Evolutionary conservation across 2,329 filamentous ascomycete genomes (phyloP), one percentile per base, ranked within the genome.

Genomic region (Juglanconis oblonga): DNA sequence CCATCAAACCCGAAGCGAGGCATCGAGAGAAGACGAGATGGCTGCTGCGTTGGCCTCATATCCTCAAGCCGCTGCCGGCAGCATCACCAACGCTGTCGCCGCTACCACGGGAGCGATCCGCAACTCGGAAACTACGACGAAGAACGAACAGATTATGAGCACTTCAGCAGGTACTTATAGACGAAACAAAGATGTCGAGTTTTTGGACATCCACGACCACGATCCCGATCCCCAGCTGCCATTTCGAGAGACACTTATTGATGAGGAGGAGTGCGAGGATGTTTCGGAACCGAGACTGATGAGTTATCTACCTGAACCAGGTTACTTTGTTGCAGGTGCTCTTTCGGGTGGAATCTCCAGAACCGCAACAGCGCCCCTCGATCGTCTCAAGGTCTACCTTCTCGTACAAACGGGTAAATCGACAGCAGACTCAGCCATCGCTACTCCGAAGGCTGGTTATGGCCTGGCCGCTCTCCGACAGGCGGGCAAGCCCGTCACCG

Each of bases 291-390:
- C 72, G 72, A 79, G 74, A 79, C 84, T 88, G 80, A 87, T 84
- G 74, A 79, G 81, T 73, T 82, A 89, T 81, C 81, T 92, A 75
- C 91, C 90, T 75, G 85, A 92, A 86, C 83, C 89, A 96, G 95
- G 95, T 84, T 99, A 98, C 79, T 99, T 98, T 77, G 77, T 96
- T 78, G 95, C 95, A 74, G 95, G 95, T 81, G 95, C 92, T 75
- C 82, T 96, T 73, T 92, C 94, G 73, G 95, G 95, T 73, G 94
- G 92, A 74, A 88, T 97, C 69, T 98, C 94, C 72, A 89, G 95
- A 72, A 98, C 95, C 72, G 90, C 91, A 65, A 99, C 95, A 67
- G 95, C 95, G 62, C 95, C 95, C 62, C 87, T 99, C 75, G 95
- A 99, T 78, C 92, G 95, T 68, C 81, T 99, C 61, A 98, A 98